Percentiles rank a stretch among this genome's conserved stretches.
These are phyloP conservation scores for Excoecaria cochinchinensis DNA, from an alignment of 345 rosid species.

Conservation along the genomic window DNA sequence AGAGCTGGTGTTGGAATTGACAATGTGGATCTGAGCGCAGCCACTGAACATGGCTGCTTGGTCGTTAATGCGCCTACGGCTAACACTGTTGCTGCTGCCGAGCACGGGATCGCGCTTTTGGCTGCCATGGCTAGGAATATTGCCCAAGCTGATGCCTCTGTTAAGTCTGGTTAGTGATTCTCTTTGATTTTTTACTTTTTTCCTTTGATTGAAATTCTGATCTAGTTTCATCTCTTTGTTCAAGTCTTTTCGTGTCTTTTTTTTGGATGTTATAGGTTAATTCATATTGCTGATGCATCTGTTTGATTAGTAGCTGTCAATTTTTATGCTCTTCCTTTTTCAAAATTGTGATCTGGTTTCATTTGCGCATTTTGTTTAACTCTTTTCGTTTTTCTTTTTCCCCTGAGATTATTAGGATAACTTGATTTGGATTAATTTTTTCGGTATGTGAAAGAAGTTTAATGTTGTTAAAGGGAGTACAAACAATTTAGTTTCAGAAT, in stretches of 20 bases:
- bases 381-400: too few relatives aligned
- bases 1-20: slow-evolving; percentile 29
- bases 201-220: background rate
- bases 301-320: too few relatives aligned
- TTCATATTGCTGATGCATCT: too few relatives aligned
- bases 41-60: slow-evolving; percentile 27
- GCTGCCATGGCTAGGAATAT: slow-evolving; percentile 27
- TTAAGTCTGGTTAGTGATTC: slow-evolving; percentile 72
- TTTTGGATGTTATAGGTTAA: background rate
- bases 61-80: slow-evolving; percentile 28
- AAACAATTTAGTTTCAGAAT: background rate
- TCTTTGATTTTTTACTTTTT: background rate
- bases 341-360: too few relatives aligned
- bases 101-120: slow-evolving; percentile 24
- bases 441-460: background rate
- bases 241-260: background rate
- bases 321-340: too few relatives aligned
- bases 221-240: slow-evolving; percentile 4
- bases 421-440: slow-evolving; percentile 4
- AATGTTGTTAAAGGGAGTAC: background rate
- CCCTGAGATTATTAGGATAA: too few relatives aligned
- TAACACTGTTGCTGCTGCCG: slow-evolving; percentile 26
- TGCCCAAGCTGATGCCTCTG: slow-evolving; percentile 30
- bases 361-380: too few relatives aligned
- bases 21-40: slow-evolving; percentile 28